These are phyloP conservation scores for Verticillium nubilum DNA, from an alignment of 2,329 filamentous ascomycete genomes.

Conservation along the genomic window DNA sequence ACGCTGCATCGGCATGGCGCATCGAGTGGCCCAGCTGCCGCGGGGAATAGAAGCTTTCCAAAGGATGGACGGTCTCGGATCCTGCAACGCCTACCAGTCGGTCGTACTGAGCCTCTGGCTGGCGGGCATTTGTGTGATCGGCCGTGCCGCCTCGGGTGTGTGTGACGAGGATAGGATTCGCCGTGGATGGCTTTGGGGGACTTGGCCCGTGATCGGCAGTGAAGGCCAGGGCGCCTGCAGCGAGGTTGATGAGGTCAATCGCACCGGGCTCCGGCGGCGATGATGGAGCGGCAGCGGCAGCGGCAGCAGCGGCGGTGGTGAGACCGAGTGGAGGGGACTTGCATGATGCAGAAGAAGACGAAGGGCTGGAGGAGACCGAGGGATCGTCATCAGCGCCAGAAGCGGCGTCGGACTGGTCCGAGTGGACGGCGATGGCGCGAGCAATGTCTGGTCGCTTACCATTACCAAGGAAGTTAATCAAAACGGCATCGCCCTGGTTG, in stretches of 20 bases:
- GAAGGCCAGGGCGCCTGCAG: constrained; percentile 23
- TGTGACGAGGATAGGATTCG: background rate
- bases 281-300: background rate
- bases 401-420: constrained; percentile 15
- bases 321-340: background rate
- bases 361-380: constrained; percentile 6
- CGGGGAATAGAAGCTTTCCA: background rate
- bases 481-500: constrained; percentile 59
- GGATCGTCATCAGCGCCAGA: constrained; percentile 6
- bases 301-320: background rate
- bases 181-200: constrained; percentile 4
- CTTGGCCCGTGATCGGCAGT: background rate
- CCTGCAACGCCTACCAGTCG: background rate
- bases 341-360: constrained; percentile 4
- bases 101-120: background rate
- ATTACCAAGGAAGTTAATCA: constrained; percentile 59
- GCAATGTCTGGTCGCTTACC: constrained; percentile 63
- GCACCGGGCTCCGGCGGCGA: constrained; percentile 2
- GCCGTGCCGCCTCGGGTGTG: background rate
- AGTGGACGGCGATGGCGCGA: constrained; percentile 47
- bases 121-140: constrained; percentile 3
- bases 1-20: constrained; percentile 4
- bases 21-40: background rate
- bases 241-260: constrained; percentile 23
- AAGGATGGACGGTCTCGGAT: constrained; percentile 17